These are phyloP conservation scores for Raffaelea albimanens DNA, from an alignment of 2,329 filamentous ascomycete genomes.

Conservation along the genomic window DNA sequence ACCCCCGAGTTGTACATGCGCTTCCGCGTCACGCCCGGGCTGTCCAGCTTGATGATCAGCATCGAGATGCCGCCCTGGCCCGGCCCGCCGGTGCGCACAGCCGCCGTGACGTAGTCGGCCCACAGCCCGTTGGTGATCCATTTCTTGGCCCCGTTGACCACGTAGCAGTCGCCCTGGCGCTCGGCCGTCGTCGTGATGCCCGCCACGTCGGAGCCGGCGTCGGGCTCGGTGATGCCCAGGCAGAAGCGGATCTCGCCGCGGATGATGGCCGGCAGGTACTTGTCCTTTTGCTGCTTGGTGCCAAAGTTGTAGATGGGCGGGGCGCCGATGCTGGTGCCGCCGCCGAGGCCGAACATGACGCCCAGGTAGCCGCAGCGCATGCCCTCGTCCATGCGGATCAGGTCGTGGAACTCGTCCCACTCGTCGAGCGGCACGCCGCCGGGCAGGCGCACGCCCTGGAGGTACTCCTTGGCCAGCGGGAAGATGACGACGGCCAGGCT, in stretches of 20 bases:
- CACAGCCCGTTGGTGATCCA: slow-evolving; percentile 70
- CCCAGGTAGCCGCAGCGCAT: slow-evolving; percentile 34
- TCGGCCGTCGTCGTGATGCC: slow-evolving; percentile 67
- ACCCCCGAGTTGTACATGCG: slow-evolving; percentile 51
- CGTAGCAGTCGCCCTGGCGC: slow-evolving; percentile 65
- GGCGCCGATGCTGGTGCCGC: slow-evolving; percentile 21
- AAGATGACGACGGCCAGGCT: neutral
- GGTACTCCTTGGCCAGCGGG: neutral
- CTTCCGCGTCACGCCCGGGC: slow-evolving; percentile 65
- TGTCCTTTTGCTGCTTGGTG: slow-evolving; percentile 5
- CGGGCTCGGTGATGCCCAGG: slow-evolving; percentile 77
- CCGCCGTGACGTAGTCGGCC: slow-evolving; percentile 71
- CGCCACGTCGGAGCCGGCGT: slow-evolving; percentile 74
- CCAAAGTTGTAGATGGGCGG: slow-evolving; percentile 8
- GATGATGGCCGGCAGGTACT: slow-evolving; percentile 26
- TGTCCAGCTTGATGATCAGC: slow-evolving; percentile 57
- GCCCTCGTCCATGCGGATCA: slow-evolving; percentile 66
- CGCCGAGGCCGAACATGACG: slow-evolving; percentile 20
- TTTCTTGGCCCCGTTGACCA: slow-evolving; percentile 67
- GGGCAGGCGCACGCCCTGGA: neutral
- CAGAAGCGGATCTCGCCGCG: slow-evolving; percentile 79
- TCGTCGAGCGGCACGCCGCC: slow-evolving; percentile 28
- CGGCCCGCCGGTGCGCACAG: slow-evolving; percentile 56
- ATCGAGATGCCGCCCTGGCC: slow-evolving; percentile 73
- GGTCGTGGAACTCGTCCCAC: slow-evolving; percentile 79